These are phyloP conservation scores for Tillandsia fasciculata DNA, from an alignment of 176 grass and related monocot genomes.

Conservation along the genomic window DNA sequence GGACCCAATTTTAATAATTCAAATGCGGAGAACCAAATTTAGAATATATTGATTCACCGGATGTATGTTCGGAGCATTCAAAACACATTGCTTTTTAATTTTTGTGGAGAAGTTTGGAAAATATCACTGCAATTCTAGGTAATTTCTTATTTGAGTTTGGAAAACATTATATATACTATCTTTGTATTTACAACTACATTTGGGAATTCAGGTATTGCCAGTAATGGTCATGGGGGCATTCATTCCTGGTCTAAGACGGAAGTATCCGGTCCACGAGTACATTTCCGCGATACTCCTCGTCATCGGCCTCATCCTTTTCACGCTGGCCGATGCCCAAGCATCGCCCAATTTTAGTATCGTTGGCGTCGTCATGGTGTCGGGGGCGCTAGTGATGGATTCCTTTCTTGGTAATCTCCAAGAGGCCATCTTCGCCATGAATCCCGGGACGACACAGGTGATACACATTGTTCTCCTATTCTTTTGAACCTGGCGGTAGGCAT, in stretches of 20 bases:
- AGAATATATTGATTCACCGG: neutral
- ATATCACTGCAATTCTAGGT: too few relatives aligned
- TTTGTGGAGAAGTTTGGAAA: too few relatives aligned
- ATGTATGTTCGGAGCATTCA: too few relatives aligned
- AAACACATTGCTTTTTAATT: too few relatives aligned
- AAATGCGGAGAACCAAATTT: neutral
- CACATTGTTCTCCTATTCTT: neutral
- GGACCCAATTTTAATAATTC: too few relatives aligned
- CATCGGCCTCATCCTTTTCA: conserved; percentile 72
- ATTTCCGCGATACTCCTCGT: conserved; percentile 70
- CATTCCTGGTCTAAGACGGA: conserved; percentile 75
- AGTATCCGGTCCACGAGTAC: conserved; percentile 71
- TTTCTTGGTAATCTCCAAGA: conserved; percentile 90
- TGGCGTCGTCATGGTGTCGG: conserved; percentile 73
- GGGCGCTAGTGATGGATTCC: conserved; percentile 77
- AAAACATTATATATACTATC: neutral
- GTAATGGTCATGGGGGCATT: conserved; percentile 97
- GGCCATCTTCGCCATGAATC: conserved; percentile 86
- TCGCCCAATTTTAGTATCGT: conserved; percentile 78
- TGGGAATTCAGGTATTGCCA: conserved; percentile 47
- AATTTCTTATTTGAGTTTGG: too few relatives aligned
- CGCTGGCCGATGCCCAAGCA: conserved; percentile 71
- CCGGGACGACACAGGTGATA: conserved; percentile 66
- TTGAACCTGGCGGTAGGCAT: neutral
- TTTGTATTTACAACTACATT: neutral